Evolutionary conservation across 257 asterid species (phyloP).

Genomic region (Solanum dulcamara): DNA sequence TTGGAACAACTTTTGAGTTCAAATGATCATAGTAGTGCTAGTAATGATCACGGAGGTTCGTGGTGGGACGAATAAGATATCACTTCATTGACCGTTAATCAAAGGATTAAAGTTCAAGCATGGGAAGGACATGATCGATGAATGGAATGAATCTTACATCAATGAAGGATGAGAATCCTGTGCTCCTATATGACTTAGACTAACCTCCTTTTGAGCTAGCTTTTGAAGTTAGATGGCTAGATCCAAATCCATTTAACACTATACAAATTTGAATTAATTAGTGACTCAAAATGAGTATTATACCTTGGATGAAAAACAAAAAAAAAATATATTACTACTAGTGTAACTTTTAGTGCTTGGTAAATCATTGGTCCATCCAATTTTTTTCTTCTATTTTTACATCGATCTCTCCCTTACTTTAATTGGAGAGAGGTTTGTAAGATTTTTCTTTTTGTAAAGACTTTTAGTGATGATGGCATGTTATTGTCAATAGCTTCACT

Average conservation of each 20-base stretch:
- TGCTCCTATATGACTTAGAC: neutral
- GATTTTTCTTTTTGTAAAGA: neutral
- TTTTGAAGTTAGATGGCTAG: no score
- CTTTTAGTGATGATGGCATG: neutral
- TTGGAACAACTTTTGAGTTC: constrained; percentile 60
- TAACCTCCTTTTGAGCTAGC: neutral
- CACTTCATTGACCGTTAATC: neutral
- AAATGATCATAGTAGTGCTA: neutral
- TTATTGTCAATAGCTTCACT: neutral
- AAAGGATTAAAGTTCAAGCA: neutral
- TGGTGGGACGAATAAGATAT: neutral
- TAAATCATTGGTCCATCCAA: neutral
- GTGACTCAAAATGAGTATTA: neutral
- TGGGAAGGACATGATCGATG: neutral
- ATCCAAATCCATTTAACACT: neutral
- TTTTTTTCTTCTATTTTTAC: neutral
- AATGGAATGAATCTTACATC: neutral
- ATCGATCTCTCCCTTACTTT: neutral
- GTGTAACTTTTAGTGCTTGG: neutral
- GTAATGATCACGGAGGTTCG: neutral
- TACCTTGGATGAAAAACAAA: neutral
- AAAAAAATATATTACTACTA: neutral
- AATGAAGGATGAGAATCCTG: neutral
- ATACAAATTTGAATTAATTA: neutral
- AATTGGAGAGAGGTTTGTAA: neutral